A percentile compares a stretch with the other conserved stretches of the same genome.
phyloP scores from a whole-genome alignment of 2,329 filamentous ascomycete species.

The Verticillium albo-atrum region DNA sequence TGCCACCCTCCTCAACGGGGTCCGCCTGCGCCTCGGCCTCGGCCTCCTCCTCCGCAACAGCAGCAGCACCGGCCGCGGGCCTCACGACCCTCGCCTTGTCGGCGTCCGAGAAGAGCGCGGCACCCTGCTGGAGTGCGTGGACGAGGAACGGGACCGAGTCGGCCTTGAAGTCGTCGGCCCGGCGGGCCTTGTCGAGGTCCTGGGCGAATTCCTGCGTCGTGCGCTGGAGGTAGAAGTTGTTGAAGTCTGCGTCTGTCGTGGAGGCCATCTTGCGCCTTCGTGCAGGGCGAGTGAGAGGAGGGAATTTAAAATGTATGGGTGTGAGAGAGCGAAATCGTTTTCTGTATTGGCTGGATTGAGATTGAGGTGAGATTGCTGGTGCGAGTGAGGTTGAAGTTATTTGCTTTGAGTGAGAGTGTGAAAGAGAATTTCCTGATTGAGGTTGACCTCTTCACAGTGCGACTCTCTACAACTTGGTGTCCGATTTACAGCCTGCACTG shows the following conservation, averaged over 20 bases:
- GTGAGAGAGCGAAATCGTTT: conserved; percentile 10
- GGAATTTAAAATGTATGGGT: too few relatives aligned
- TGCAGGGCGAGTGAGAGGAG: too few relatives aligned
- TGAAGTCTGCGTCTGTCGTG: conserved; percentile 40
- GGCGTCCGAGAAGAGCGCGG: conserved; percentile 52
- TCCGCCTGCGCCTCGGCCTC: conserved; percentile 4
- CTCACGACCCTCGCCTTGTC: conserved; percentile 23
- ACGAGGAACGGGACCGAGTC: conserved; percentile 63
- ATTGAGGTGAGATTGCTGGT: neutral
- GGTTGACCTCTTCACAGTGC: neutral
- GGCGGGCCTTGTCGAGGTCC: conserved; percentile 66
- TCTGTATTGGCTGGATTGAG: conserved; percentile 11
- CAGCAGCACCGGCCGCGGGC: too few relatives aligned
- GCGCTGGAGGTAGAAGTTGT: conserved; percentile 64
- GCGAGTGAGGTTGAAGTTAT: neutral
- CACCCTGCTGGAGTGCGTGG: conserved; percentile 64
- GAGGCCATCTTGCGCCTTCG: conserved; percentile 1
- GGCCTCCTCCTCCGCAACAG: neutral
- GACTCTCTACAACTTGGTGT: neutral
- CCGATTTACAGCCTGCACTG: too few relatives aligned
- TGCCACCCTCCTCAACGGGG: neutral
- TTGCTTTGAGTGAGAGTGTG: neutral
- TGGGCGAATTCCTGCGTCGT: conserved; percentile 68
- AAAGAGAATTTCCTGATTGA: neutral
- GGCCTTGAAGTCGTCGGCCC: conserved; percentile 65